Base-by-base conservation (phyloP, 352 stramenopile genomes). In the Phytopythium montanum region DNA sequence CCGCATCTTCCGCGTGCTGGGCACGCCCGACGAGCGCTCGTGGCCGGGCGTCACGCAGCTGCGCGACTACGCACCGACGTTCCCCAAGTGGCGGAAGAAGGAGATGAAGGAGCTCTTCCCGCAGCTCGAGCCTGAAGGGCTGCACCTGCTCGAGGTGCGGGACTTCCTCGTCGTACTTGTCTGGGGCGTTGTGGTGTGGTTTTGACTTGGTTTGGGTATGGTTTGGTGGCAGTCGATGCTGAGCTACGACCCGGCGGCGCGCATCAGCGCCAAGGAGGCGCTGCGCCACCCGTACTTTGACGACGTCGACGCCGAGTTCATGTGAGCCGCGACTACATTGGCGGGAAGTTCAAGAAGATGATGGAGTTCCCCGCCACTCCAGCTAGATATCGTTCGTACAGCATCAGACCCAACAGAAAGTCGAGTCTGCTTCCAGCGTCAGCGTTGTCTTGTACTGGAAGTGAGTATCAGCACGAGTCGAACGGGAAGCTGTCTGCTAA, bases 11-110 rank as follows among this genome's bases (percentile, higher is more conserved):
- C 70, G 76, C 73, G 78, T 94, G 56, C 81, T 99, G 23, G 98
- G 97, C 49, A 99, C 98, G 29, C 98, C 98, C 0, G 95, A 92
- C 49, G 97, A 99, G 61, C 60, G 86, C 25, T 81, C 93, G 13
- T 99, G 97, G 98, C 94, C 95, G 6, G 97, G 96, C 51, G 95
- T 99, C 3, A 98, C 95, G 13, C 80, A 94, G 29, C 76, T 99
- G 12, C 96, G 93, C 39, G 97, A 99, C 78, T 99, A 98, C 80
- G 83, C 83, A 19, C 64, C 80, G 26, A 92, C 83, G 19, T 99
- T 99, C 70, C 97, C 97, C 7, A 98, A 97, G 56, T 99, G 97
- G 98, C 90, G 87, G 48, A 93, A 92, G 64, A 88, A 94, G 62
- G 69, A 86, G 19, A 82, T 96, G 52, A 61, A 56, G 48, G 67